These are phyloP conservation scores for Claviceps spartinae DNA, from an alignment of 2,329 filamentous ascomycete genomes.

Conservation along the genomic window DNA sequence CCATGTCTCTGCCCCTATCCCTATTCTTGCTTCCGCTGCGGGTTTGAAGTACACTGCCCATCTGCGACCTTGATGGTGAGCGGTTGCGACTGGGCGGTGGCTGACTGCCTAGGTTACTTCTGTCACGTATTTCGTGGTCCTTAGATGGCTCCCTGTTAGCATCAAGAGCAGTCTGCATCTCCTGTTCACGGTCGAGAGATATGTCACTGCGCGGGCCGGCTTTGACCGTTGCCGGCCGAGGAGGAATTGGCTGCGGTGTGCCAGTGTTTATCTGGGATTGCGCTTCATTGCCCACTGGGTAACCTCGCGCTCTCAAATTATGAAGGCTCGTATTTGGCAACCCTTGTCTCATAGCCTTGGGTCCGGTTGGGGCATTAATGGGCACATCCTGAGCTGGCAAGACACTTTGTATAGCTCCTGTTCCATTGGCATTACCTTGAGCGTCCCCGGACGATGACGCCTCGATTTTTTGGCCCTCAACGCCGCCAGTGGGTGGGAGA, in stretches of 20 bases:
- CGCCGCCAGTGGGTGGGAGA: slow-evolving; percentile 3
- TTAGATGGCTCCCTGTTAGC: slow-evolving; percentile 19
- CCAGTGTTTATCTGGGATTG: slow-evolving; percentile 14
- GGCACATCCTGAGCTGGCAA: slow-evolving; percentile 30
- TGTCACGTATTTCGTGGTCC: slow-evolving; percentile 14
- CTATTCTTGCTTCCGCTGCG: slow-evolving; percentile 15
- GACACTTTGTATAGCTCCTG: slow-evolving; percentile 19
- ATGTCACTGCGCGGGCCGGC: slow-evolving; percentile 30
- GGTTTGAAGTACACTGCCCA: slow-evolving; percentile 17
- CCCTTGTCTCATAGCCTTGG: slow-evolving; percentile 87
- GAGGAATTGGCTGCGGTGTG: slow-evolving; percentile 4
- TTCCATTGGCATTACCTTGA: slow-evolving; percentile 16
- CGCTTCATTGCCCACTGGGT: slow-evolving; percentile 31
- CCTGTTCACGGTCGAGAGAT: slow-evolving; percentile 26
- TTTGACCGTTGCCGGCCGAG: slow-evolving; percentile 5
- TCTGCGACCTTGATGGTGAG: slow-evolving; percentile 22
- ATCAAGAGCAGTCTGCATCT: slow-evolving; percentile 15
- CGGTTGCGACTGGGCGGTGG: slow-evolving; percentile 9
- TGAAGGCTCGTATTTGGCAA: slow-evolving; percentile 68
- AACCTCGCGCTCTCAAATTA: slow-evolving; percentile 43
- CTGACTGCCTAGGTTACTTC: slow-evolving; percentile 10
- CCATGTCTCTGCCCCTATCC: not conserved
- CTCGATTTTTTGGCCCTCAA: slow-evolving; percentile 11
- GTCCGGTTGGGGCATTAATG: slow-evolving; percentile 73
- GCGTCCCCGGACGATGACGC: slow-evolving; percentile 16